Evolutionary conservation across 2,329 filamentous ascomycete species (phyloP), one percentile per base, ranked within the genome.

Genomic region (Gliomastix tumulicola): DNA sequence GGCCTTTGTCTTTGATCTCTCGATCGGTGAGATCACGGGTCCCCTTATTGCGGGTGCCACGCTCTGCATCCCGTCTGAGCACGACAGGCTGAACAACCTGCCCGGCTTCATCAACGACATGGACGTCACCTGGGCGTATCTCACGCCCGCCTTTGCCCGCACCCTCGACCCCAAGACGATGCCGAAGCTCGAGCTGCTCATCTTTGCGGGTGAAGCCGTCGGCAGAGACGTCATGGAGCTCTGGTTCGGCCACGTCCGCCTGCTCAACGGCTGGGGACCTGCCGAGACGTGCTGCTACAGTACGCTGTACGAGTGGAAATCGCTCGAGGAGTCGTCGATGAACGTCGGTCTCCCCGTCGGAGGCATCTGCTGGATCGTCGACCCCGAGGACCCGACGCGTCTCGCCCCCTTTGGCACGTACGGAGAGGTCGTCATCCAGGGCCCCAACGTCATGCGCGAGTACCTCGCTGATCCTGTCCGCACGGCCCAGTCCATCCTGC

Each of bases 381-480:
- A 44, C 13, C 25, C 34, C 9, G 22, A 38, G 11, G 22, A 45
- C 23, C 28, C 33, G 16, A 13, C 34, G 13, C 20, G 30, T 4
- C 22, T 41, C 3, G 38, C 37, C 4, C 44, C 44, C n/a, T 9
- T 43, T 17, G 44, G 42, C n/a, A 33, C 28, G 8, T 9, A 40
- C 4, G 42, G 44, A 6, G 44, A 46, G 34, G 30, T 46, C 11
- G 23, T 41, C 18, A 39, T 46, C 17, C 36, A 46, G 25, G 44
- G 42, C 2, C 69, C 69, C 28, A 44, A 35, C 15, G 8, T 75
- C n/a, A 66, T 63, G 18, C 54, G 62, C 22, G 68, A 68, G 22
- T 76, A 75, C 38, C 50, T 71, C 13, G 65, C 67, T 36, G 42
- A 50, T 10, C 6, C 49, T 21, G 25, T 34, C n/a, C n/a, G 31